Evolutionary conservation across 2,329 filamentous ascomycete genomes (phyloP).

Genomic region (Curvularia spicifera): DNA sequence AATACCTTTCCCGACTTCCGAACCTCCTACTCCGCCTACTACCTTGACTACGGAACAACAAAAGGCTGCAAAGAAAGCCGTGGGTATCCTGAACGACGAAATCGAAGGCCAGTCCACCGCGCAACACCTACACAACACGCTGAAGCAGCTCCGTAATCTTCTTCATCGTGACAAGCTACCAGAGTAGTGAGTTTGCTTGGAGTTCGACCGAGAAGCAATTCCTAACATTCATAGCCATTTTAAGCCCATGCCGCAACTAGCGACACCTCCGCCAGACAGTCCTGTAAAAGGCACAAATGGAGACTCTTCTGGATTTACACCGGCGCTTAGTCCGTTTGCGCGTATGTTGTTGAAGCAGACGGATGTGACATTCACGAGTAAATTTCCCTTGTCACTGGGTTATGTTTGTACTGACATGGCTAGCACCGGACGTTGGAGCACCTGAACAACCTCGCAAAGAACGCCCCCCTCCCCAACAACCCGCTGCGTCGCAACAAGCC

Average conservation of each 20-base stretch:
- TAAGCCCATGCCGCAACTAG: conserved; percentile 41
- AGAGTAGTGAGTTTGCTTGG: conserved; percentile 63
- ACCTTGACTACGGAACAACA: conserved; percentile 54
- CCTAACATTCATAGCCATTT: conserved; percentile 38
- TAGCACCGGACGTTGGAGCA: conserved; percentile 25
- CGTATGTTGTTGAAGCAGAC: conserved; percentile 58
- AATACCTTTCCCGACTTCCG: conserved; percentile 54
- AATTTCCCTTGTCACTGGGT: conserved; percentile 9
- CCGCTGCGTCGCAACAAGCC: conserved; percentile 19
- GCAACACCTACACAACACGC: conserved; percentile 71
- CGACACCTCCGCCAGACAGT: conserved; percentile 42
- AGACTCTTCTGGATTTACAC: conserved; percentile 18
- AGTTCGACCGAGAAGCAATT: background rate
- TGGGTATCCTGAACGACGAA: conserved; percentile 75
- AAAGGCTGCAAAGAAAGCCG: conserved; percentile 57
- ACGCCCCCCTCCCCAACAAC: conserved; percentile 18
- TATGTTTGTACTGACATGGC: conserved; percentile 20
- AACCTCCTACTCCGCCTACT: conserved; percentile 49
- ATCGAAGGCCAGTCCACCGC: conserved; percentile 66
- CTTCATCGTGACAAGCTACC: conserved; percentile 74
- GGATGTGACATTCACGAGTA: conserved; percentile 47
- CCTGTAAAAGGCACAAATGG: conserved; percentile 31
- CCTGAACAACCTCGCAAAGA: conserved; percentile 20
- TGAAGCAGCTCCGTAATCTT: conserved; percentile 76
- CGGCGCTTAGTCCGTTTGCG: conserved; percentile 59